Evolutionary conservation across 2,329 filamentous ascomycete species (phyloP).

Genomic region (Fusarium pseudocircinatum): DNA sequence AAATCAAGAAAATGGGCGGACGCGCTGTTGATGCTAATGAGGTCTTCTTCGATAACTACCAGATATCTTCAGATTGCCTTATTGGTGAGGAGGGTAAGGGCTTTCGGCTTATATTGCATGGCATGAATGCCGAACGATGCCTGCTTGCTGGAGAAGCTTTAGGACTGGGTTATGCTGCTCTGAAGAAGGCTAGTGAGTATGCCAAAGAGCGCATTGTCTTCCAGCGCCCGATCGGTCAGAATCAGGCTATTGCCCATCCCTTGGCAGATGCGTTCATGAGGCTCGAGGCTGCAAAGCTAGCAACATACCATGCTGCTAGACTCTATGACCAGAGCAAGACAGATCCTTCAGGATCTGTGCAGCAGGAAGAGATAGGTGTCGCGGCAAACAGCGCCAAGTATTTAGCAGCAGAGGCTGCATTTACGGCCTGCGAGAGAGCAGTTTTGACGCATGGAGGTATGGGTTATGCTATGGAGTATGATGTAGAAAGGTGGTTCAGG

Average conservation of each 20-base stretch:
- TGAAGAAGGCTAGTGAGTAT: conserved; percentile 70
- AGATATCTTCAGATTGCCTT: conserved; percentile 69
- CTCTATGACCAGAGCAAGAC: conserved; percentile 65
- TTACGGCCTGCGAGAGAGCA: conserved; percentile 69
- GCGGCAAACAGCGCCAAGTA: conserved; percentile 78
- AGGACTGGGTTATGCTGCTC: conserved; percentile 79
- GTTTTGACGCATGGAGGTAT: conserved; percentile 70
- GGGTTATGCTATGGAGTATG: conserved; percentile 72
- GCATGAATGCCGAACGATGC: conserved; percentile 83
- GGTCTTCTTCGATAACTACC: conserved; percentile 86
- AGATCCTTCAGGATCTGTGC: conserved; percentile 49
- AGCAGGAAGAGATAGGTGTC: conserved; percentile 67
- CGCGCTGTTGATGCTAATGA: conserved; percentile 86
- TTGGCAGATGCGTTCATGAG: conserved; percentile 72
- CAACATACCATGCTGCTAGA: conserved; percentile 71
- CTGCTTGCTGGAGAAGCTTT: conserved; percentile 82
- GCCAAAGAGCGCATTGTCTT: conserved; percentile 74
- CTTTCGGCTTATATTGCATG: conserved; percentile 81
- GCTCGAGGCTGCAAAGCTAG: conserved; percentile 71
- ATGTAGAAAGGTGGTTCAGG: conserved; percentile 71
- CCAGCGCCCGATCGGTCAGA: conserved; percentile 70
- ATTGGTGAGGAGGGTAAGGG: conserved; percentile 79
- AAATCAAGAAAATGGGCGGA: conserved; percentile 87
- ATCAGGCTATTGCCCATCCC: conserved; percentile 73
- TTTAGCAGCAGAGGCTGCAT: conserved; percentile 71